Conservation (phyloP, 2,329 filamentous ascomycete genomes). For the Fusarium equiseti region DNA sequence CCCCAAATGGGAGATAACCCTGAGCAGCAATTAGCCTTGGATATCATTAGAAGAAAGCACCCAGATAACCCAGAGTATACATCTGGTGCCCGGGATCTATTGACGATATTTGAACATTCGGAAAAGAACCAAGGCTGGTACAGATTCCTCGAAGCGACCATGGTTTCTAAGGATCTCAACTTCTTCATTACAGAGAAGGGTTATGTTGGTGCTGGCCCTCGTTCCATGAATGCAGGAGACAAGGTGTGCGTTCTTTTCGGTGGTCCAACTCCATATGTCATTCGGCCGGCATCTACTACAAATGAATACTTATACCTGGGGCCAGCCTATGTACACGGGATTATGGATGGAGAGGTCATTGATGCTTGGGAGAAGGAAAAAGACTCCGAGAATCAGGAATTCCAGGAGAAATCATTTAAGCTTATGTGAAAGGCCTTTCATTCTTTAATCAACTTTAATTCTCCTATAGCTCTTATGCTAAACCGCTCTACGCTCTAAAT, state of each 20-base stretch:
- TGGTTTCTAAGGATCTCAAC: fast-evolving
- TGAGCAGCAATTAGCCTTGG: fast-evolving
- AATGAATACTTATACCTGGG: background rate
- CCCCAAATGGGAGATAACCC: no score
- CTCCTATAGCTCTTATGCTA: background rate
- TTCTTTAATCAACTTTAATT: no score
- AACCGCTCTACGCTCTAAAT: fast-evolving
- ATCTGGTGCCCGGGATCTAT: no score
- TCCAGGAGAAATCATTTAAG: fast-evolving
- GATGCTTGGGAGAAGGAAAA: background rate
- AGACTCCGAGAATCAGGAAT: fast-evolving
- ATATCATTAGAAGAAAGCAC: no score
- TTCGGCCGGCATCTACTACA: fast-evolving
- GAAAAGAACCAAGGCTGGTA: no score
- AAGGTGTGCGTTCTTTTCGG: background rate
- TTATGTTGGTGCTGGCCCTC: background rate
- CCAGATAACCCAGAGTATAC: no score
- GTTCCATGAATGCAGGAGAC: background rate
- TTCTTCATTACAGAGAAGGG: background rate
- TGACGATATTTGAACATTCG: no score
- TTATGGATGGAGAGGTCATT: background rate
- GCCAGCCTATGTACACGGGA: background rate
- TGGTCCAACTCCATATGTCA: background rate
- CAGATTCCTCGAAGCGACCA: fast-evolving
- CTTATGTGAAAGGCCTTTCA: background rate